Conservation (phyloP, 306 rosid genomes). For the Pueraria montana region DNA sequence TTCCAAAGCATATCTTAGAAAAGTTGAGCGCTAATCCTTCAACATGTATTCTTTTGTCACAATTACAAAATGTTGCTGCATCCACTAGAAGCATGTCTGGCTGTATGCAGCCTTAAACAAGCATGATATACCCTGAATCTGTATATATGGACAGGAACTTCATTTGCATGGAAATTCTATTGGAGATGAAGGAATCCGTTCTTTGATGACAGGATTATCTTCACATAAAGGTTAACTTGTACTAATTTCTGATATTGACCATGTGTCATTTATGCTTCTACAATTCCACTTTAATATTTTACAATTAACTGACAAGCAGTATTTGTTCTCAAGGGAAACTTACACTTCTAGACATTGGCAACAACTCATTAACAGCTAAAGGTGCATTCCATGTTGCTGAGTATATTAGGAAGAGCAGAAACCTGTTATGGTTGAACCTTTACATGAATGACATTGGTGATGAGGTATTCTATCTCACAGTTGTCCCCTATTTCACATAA, state of each 20-base stretch:
- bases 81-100: constrained; percentile 34
- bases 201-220: constrained; percentile 81
- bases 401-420: constrained; percentile 77
- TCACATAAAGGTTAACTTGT: constrained; percentile 73
- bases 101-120: constrained; percentile 39
- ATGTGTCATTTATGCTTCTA: constrained; percentile 23
- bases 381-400: constrained; percentile 90
- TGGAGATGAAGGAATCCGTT: constrained; percentile 92
- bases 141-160: constrained; percentile 73
- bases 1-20: constrained; percentile 16
- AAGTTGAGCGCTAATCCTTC: constrained; percentile 32
- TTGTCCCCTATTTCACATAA: constrained; percentile 23
- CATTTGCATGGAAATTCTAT: constrained; percentile 96
- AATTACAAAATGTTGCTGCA: constrained; percentile 27
- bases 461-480: constrained; percentile 69
- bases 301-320: constrained; percentile 48
- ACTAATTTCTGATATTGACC: constrained; percentile 35
- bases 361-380: constrained; percentile 86
- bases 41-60: constrained; percentile 12
- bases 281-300: constrained; percentile 16
- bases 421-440: constrained; percentile 80
- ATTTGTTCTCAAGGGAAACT: constrained; percentile 75
- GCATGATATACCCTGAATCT: constrained; percentile 46
- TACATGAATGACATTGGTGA: constrained; percentile 98
- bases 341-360: constrained; percentile 82